Conservation (phyloP, 2,329 filamentous ascomycete species). For the Blastomyces percursus region DNA sequence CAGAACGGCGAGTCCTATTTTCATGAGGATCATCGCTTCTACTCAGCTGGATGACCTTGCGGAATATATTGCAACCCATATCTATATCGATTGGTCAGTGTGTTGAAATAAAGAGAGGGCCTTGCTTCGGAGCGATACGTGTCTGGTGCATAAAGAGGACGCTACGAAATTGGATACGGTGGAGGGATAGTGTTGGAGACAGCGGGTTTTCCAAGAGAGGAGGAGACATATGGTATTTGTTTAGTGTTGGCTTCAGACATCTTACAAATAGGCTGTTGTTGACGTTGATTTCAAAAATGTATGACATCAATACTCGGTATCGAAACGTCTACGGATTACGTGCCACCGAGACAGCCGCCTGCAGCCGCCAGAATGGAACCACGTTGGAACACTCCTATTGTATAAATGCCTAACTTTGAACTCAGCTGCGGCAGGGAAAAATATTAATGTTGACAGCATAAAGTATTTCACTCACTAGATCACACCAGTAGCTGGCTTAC, state of each 20-base stretch:
- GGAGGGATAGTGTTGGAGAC: not conserved
- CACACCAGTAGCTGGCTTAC: not conserved
- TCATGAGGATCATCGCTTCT: slow-evolving; percentile 1
- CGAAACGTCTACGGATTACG: not conserved
- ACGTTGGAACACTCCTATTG: not conserved
- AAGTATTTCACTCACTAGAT: not conserved
- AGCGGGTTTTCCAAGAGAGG: no score
- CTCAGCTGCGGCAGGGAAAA: not conserved
- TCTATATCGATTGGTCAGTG: not conserved
- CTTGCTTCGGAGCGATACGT: not conserved
- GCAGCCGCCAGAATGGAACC: not conserved
- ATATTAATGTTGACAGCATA: not conserved
- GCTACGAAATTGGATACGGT: not conserved
- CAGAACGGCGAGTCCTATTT: not conserved
- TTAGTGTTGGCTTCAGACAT: not conserved
- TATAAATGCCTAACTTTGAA: not conserved
- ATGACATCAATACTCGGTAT: not conserved
- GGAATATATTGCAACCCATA: slow-evolving; percentile 4
- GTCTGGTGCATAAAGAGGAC: not conserved
- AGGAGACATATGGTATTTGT: not conserved
- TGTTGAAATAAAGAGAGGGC: not conserved
- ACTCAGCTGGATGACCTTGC: not conserved
- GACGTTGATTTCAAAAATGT: not conserved
- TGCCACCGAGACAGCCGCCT: no score
- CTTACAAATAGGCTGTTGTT: not conserved